Evolutionary conservation across 2,329 filamentous ascomycete species (phyloP).

Genomic region (Pyrenophora teres): DNA sequence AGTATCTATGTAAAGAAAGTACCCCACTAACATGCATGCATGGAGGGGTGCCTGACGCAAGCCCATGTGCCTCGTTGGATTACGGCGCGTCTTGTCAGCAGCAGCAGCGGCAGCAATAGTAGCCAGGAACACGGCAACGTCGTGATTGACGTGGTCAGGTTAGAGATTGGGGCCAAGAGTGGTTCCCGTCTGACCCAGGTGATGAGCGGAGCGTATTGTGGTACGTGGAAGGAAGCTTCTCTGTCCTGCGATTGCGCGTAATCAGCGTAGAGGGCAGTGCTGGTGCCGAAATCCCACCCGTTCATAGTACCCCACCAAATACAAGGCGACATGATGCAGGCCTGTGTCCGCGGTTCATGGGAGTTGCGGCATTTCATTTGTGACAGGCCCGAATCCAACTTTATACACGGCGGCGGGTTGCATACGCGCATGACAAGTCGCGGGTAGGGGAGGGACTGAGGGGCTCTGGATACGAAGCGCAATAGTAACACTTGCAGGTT

Average conservation of each 20-base stretch:
- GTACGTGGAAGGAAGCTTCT: not conserved
- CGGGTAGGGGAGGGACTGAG: not conserved
- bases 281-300: constrained; percentile 4
- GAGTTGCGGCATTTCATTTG: constrained; percentile 2
- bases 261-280: not conserved
- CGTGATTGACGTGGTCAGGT: not conserved
- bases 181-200: not conserved
- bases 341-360: constrained; percentile 10
- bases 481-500: not conserved
- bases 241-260: not conserved
- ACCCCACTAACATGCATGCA: constrained; percentile 1
- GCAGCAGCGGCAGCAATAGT: too few species aligned
- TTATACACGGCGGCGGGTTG: not conserved
- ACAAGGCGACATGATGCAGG: constrained; percentile 10
- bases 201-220: not conserved
- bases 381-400: constrained; percentile 4
- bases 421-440: not conserved
- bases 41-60: not conserved
- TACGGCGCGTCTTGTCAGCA: constrained; percentile 2
- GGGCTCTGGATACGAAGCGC: not conserved
- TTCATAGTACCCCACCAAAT: constrained; percentile 9
- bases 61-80: not conserved
- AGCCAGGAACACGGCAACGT: constrained; percentile 6
- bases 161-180: not conserved
- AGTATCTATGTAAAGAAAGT: not conserved